These are phyloP conservation scores for Quercus mongolica DNA, from an alignment of 306 rosid genomes.

Conservation along the genomic window DNA sequence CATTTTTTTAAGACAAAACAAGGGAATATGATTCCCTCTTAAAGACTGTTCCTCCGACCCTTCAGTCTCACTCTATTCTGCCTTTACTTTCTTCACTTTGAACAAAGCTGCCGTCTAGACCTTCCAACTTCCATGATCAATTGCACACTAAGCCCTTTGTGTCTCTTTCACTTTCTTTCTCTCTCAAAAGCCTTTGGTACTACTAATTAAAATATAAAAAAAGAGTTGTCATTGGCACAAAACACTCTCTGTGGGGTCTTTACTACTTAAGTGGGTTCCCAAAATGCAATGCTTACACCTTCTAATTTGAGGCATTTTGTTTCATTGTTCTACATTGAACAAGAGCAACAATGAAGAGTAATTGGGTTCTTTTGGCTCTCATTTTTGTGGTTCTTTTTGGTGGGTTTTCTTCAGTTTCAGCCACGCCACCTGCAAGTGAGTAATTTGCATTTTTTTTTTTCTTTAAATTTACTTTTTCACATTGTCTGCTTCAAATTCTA, in stretches of 20 bases:
- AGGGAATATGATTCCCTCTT: constrained; percentile 34
- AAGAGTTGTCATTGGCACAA: constrained; percentile 12
- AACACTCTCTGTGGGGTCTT: constrained; percentile 32
- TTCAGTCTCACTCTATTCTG: constrained; percentile 1
- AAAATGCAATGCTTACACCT: constrained; percentile 35
- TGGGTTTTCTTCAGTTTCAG: constrained; percentile 65
- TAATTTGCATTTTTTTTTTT: constrained; percentile 8
- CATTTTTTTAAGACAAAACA: constrained; percentile 2
- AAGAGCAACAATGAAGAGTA: constrained; percentile 44
- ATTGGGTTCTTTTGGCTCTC: constrained; percentile 37
- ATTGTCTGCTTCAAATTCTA: constrained; percentile 1
- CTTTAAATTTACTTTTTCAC: neutral
- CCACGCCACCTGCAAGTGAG: constrained; percentile 85
- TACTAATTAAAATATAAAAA: constrained; percentile 24
- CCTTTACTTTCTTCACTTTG: constrained; percentile 22
- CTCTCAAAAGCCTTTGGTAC: constrained; percentile 22
- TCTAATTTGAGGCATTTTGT: constrained; percentile 30
- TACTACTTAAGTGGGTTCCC: constrained; percentile 31
- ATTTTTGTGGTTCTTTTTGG: constrained; percentile 43
- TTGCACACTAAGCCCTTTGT: constrained; percentile 9
- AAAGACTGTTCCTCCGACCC: constrained; percentile 8
- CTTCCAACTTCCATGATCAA: constrained; percentile 38
- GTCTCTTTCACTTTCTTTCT: constrained; percentile 34
- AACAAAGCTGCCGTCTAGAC: constrained; percentile 15
- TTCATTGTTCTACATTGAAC: constrained; percentile 16